Base-by-base conservation (phyloP, 1,284 basidiomycete genomes). In the Inonotus obliquus region DNA sequence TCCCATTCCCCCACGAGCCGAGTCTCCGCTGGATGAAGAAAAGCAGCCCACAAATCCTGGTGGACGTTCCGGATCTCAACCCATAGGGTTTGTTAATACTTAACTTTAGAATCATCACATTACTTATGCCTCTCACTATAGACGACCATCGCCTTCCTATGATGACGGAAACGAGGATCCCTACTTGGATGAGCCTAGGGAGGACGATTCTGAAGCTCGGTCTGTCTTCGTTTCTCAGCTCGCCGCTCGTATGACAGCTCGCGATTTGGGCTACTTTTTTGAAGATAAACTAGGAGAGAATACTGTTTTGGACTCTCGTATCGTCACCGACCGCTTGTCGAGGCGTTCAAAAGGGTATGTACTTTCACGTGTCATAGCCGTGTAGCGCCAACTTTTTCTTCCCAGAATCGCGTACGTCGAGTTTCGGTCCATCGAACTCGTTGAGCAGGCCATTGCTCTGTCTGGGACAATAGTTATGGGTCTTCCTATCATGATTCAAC, bases 151-250 rank as follows among this genome's bases (percentile, higher is more conserved):
- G 9, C 89, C 91, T 23, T 79, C 80, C 21, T 92, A 92, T 69
- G 88, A 90, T 52, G 77, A 48, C 13, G 51, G 77, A 17, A 77
- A 77, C 25, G 78, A 84, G 32, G 87, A 89, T 67, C 79, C 81
- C 47, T 86, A 85, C 72, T 84, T 87, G 35, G 87, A 91, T 66
- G 87, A 90, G 66, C 85, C 84, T 4, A 91, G 85, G 73, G 91
- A 90, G 74, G 91, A 92, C 71, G 94, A 94, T 74, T 94, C 90
- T 63, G 96, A 98, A 82, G 87, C 91, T 71, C 91, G 97, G 74
- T 98, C 96, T 68, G 92, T 98, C 67, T 99, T 99, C 77, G 95
- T 98, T 73, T 96, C 95, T 69, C 96, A 98, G 78, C 87, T 99
- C 72, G 93, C 96, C 68, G 93, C 94, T 62, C 87, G 94, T 70